A percentile compares a stretch with the other conserved stretches of the same genome.
These are phyloP conservation scores for Linaria vulgaris DNA, from an alignment of 257 asterid genomes.

Conservation along the genomic window DNA sequence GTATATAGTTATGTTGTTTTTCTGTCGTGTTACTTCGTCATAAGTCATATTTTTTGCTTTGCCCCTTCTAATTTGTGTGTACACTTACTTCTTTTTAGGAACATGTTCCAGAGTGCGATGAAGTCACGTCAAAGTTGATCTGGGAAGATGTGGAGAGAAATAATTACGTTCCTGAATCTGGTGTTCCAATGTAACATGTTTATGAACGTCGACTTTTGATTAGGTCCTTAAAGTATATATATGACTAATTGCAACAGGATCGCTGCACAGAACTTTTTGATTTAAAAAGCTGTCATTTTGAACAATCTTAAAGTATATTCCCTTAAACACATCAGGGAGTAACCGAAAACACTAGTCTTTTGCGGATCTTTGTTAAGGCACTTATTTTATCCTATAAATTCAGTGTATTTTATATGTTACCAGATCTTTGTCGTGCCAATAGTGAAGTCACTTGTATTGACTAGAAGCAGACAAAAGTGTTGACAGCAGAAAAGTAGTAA, in stretches of 20 bases:
- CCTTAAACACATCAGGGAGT: too few relatives aligned
- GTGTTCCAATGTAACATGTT: slow-evolving; percentile 34
- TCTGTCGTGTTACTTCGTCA: too few relatives aligned
- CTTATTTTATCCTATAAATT: background rate
- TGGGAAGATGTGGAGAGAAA: slow-evolving; percentile 70
- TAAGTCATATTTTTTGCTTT: too few relatives aligned
- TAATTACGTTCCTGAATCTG: slow-evolving; percentile 43
- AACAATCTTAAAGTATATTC: slow-evolving; percentile 9
- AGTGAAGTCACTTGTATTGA: too few relatives aligned
- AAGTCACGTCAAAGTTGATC: slow-evolving; percentile 56
- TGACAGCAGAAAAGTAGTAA: too few relatives aligned
- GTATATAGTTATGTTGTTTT: slow-evolving; percentile 26
- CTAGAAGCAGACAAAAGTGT: too few relatives aligned
- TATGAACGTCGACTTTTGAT: slow-evolving; percentile 23
- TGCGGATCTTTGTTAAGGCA: slow-evolving; percentile 6
- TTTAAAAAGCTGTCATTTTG: slow-evolving; percentile 17
- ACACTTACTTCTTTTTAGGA: slow-evolving; percentile 40
- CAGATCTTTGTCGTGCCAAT: too few relatives aligned
- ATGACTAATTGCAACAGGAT: slow-evolving; percentile 25
- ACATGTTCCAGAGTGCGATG: slow-evolving; percentile 72
- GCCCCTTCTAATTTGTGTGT: too few relatives aligned
- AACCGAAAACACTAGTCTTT: background rate
- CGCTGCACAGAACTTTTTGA: slow-evolving; percentile 28
- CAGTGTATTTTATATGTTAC: background rate
- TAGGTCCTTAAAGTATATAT: slow-evolving; percentile 23